Conservation (phyloP, 1,284 basidiomycete genomes). For the Moesziomyces parantarcticus region DNA sequence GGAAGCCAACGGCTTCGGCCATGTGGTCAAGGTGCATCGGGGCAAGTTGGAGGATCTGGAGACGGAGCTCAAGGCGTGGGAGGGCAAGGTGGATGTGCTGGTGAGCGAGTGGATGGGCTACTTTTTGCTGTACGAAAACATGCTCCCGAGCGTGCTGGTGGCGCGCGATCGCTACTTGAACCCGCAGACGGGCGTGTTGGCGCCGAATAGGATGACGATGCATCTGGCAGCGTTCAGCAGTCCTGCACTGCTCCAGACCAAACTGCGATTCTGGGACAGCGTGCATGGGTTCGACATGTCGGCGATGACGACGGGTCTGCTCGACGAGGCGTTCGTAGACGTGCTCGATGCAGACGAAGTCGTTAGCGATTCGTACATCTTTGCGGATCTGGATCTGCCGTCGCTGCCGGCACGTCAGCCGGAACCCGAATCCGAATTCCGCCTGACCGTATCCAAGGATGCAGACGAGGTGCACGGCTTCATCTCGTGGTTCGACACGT, state of each 20-base stretch:
- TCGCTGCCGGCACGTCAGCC: conserved; percentile 54
- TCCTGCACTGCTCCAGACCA: conserved; percentile 79
- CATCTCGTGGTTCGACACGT: conserved; percentile 67
- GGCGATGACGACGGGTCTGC: conserved; percentile 59
- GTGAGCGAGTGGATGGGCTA: conserved; percentile 93
- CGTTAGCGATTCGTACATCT: conserved; percentile 39
- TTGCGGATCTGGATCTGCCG: conserved; percentile 62
- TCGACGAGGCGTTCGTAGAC: conserved; percentile 64
- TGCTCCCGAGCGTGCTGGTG: conserved; percentile 91
- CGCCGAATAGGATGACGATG: conserved; percentile 88
- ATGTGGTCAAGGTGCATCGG: conserved; percentile 81
- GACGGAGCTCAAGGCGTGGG: conserved; percentile 75
- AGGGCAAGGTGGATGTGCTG: conserved; percentile 85
- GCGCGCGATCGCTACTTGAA: conserved; percentile 88
- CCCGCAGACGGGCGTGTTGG: conserved; percentile 78
- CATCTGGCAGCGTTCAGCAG: conserved; percentile 84
- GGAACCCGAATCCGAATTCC: conserved; percentile 65
- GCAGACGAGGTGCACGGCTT: conserved; percentile 56
- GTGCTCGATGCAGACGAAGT: conserved; percentile 47
- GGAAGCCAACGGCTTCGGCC: conserved; percentile 79
- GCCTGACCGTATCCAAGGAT: conserved; percentile 15
- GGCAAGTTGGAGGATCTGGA: conserved; percentile 88
- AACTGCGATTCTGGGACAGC: conserved; percentile 87
- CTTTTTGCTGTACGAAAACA: conserved; percentile 84
- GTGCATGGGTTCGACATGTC: conserved; percentile 77